phyloP scores from a whole-genome alignment of 805 yeast genomes.

The Soucietia sequanensis region DNA sequence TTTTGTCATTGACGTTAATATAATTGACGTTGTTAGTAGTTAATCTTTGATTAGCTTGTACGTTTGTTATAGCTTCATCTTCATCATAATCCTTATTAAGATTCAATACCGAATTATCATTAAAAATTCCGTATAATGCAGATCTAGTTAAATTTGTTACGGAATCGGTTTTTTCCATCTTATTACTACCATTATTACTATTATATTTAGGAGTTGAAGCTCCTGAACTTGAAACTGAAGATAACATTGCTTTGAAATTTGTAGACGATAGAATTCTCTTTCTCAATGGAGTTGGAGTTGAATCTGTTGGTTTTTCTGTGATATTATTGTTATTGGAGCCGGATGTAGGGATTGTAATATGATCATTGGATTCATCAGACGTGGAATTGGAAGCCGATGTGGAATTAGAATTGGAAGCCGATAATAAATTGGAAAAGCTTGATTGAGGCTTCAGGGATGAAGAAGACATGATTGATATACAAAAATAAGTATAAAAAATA shows the following conservation, averaged over 20 bases:
- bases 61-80: slow-evolving; percentile 1
- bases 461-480: no score
- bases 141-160: slow-evolving; percentile 51
- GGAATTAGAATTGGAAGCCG: no score
- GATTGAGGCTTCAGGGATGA: no score
- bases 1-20: no score
- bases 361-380: no score
- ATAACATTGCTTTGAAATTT: slow-evolving; percentile 1
- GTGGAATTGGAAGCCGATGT: no score
- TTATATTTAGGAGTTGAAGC: slow-evolving; percentile 15
- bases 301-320: no score
- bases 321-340: no score
- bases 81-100: slow-evolving; percentile 27
- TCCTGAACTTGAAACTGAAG: slow-evolving; percentile 13
- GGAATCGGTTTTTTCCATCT: slow-evolving; percentile 37
- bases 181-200: background rate
- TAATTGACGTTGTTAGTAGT: no score
- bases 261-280: background rate
- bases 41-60: background rate
- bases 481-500: no score
- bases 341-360: no score
- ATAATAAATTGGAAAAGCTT: no score
- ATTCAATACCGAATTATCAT: slow-evolving; percentile 40
- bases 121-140: slow-evolving; percentile 50
- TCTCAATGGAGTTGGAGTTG: slow-evolving; percentile 2